Evolutionary conservation across 192 early-diverging fungal genomes (phyloP).

Genomic region (Gonapodya prolifera): DNA sequence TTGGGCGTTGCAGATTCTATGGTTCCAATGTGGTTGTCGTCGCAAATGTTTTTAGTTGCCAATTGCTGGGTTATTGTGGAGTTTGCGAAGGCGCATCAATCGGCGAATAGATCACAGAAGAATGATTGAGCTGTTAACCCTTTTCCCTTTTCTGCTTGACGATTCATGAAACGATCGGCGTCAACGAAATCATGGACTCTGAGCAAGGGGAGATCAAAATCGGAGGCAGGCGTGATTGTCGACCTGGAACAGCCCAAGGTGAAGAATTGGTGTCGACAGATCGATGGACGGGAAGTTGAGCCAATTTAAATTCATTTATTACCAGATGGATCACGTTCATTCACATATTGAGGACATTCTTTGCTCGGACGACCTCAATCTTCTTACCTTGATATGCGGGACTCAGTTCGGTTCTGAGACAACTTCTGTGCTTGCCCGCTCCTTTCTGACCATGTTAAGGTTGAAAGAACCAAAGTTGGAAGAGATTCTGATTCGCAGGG

Average conservation of each 20-base stretch:
- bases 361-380: not conserved
- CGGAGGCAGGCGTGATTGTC: too few species aligned
- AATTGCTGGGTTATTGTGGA: not conserved
- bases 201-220: too few species aligned
- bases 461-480: not conserved
- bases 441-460: not conserved
- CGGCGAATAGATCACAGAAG: not conserved
- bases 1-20: conserved; percentile 26
- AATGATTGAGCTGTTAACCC: too few species aligned
- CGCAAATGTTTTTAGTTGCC: not conserved
- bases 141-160: too few species aligned
- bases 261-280: too few species aligned
- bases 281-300: too few species aligned
- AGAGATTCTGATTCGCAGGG: not conserved
- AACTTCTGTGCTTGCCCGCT: not conserved
- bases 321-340: not conserved
- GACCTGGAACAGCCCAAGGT: too few species aligned
- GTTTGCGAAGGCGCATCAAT: not conserved
- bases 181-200: not conserved
- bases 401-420: not conserved
- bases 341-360: not conserved
- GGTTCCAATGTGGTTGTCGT: not conserved
- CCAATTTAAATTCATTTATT: too few species aligned
- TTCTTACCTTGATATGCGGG: not conserved
- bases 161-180: not conserved